phyloP scores from a whole-genome alignment of 371 early-diverging fungal genomes.

The Apophysomyces ossiformis region DNA sequence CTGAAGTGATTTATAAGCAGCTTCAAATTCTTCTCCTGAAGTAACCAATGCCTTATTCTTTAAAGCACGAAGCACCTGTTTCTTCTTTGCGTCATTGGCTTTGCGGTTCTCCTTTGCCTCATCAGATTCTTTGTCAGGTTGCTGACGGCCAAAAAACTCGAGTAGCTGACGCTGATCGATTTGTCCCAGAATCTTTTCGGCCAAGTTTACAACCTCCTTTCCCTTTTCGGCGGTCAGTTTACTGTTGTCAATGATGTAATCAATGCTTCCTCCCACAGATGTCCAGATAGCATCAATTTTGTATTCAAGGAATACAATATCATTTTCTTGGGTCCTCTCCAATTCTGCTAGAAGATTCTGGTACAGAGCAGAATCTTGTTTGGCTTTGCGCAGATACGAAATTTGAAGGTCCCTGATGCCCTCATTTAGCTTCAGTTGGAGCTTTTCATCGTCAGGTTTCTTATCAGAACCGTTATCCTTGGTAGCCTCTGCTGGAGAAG shows the following conservation, averaged over 20 bases:
- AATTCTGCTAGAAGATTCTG: slow-evolving; percentile 62
- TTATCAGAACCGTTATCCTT: slow-evolving; percentile 23
- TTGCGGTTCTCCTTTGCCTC: slow-evolving; percentile 62
- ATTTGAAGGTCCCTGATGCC: slow-evolving; percentile 81
- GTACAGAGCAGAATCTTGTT: slow-evolving; percentile 60
- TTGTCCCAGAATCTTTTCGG: slow-evolving; percentile 59
- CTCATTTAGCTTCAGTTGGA: slow-evolving; percentile 65
- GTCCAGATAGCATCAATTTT: slow-evolving; percentile 61
- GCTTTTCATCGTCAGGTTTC: slow-evolving; percentile 54
- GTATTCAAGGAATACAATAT: slow-evolving; percentile 60
- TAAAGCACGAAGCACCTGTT: slow-evolving; percentile 66
- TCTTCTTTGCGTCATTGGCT: slow-evolving; percentile 73
- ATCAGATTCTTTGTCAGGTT: slow-evolving; percentile 57
- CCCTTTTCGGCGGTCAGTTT: slow-evolving; percentile 45
- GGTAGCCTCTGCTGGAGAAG: slow-evolving; percentile 30
- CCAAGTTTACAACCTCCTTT: slow-evolving; percentile 52
- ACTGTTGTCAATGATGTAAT: slow-evolving; percentile 39
- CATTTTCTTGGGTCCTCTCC: slow-evolving; percentile 55
- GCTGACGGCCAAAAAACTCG: slow-evolving; percentile 69
- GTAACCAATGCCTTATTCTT: slow-evolving; percentile 62
- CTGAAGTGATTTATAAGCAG: slow-evolving; percentile 41
- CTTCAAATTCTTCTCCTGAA: slow-evolving; percentile 42
- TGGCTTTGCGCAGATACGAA: slow-evolving; percentile 77
- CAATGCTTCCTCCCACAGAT: slow-evolving; percentile 50
- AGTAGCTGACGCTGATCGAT: slow-evolving; percentile 66